Base-by-base conservation (phyloP, 2,329 filamentous ascomycete species). In the Sporothrix euskadiensis region DNA sequence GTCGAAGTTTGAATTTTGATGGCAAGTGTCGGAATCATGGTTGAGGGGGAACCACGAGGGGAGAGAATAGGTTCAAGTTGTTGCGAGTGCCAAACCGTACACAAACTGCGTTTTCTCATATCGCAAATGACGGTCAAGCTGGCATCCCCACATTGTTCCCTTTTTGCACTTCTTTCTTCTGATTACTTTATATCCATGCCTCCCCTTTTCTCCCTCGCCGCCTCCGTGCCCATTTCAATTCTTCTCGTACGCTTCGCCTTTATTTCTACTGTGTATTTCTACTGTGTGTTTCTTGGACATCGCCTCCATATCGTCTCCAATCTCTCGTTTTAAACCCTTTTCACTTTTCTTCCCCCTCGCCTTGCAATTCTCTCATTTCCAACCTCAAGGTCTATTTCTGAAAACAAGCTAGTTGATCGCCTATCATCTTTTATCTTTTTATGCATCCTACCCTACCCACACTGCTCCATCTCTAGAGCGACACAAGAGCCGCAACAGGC, bases 401-500 rank as follows among this genome's bases (percentile, higher is more conserved):
- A 19, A 19, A 16, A 41, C 39, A 14, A 8, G 39, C 61, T 66
- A 30, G 22, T 16, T 47, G 61, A 30, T 47, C 22, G 61, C 22
- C n/a, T 66, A 16, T 66, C 7, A 0, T 30, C 16, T 59, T 26
- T 44, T 26, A 8, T 56, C 52, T 30, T 26, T 14, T 52, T 30
- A 12, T 26, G 16, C 44, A 39, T 39, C 57, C 32, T 61, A 9
- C 61, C 61, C 3, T 22, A 47, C 16, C n/a, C 35, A 14, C 35
- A 65, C 59, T 39, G n/a, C 54, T 59, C 59, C 19, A 65, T 65
- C 59, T n/a, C 39, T 52, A 68, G 30, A 68, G n/a, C 32, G 26
- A 68, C n/a, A 10, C 59, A 66, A 66, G 61, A 66, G 61, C 61
- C 39, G 61, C 61, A 66, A 49, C 44, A 16, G 12, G 39, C n/a